phyloP scores from a whole-genome alignment of 2,329 filamentous ascomycete genomes.

The Penicillium sp. region DNA sequence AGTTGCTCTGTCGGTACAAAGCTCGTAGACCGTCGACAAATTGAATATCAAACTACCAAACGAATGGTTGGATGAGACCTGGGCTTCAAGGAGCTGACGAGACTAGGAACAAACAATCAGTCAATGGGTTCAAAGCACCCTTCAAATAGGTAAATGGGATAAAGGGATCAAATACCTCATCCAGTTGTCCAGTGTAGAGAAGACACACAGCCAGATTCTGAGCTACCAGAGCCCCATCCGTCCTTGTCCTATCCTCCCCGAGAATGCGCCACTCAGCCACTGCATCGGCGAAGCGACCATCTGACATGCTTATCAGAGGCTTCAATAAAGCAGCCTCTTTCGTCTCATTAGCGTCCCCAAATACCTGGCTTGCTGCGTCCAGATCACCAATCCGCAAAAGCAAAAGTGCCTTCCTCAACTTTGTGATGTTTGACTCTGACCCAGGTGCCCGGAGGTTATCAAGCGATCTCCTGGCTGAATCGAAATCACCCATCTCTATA shows the following conservation, averaged over 20 bases:
- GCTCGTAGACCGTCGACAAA: conserved; percentile 84
- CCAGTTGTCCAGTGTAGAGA: conserved; percentile 75
- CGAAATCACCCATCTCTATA: conserved; percentile 74
- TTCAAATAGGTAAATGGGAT: neutral
- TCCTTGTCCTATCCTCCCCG: conserved; percentile 45
- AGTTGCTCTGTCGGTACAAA: conserved; percentile 76
- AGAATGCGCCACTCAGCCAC: conserved; percentile 60
- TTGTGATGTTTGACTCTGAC: conserved; percentile 32
- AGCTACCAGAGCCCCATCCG: conserved; percentile 66
- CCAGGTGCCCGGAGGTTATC: conserved; percentile 51
- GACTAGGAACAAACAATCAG: conserved; percentile 50
- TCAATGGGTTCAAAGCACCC: neutral
- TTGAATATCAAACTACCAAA: conserved; percentile 88
- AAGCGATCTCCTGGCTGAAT: conserved; percentile 74
- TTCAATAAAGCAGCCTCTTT: conserved; percentile 36
- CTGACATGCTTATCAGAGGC: conserved; percentile 75
- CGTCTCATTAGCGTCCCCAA: conserved; percentile 46
- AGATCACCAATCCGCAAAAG: conserved; percentile 79
- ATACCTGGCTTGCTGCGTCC: conserved; percentile 61
- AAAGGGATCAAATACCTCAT: conserved; percentile 57
- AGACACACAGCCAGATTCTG: conserved; percentile 84
- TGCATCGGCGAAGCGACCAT: conserved; percentile 69
- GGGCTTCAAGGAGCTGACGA: conserved; percentile 62
- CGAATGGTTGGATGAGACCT: conserved; percentile 62
- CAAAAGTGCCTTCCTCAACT: conserved; percentile 59